A percentile compares a stretch with the other conserved stretches of the same genome.
These are phyloP conservation scores for Fusarium longipes DNA, from an alignment of 2,329 filamentous ascomycete species.

Conservation along the genomic window DNA sequence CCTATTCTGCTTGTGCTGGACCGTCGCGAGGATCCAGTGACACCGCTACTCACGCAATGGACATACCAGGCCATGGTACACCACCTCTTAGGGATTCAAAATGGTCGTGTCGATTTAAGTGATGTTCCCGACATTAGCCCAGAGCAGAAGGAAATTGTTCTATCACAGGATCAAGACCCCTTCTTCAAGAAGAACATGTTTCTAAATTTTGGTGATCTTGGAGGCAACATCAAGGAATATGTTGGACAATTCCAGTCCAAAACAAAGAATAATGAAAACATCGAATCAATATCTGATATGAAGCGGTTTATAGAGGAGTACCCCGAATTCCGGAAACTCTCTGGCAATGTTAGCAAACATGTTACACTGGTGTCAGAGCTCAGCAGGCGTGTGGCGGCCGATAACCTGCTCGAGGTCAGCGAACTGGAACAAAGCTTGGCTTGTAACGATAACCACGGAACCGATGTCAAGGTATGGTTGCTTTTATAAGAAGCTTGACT, in stretches of 20 bases:
- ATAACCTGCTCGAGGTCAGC: conserved; percentile 93
- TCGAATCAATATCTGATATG: conserved; percentile 98
- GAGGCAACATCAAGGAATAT: conserved; percentile 97
- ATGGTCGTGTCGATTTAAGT: conserved; percentile 91
- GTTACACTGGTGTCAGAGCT: conserved; percentile 95
- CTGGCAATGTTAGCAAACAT: conserved; percentile 98
- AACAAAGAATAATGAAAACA: conserved; percentile 94
- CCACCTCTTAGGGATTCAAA: conserved; percentile 91
- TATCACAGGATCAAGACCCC: conserved; percentile 96
- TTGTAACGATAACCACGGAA: conserved; percentile 93
- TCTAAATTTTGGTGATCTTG: conserved; percentile 94
- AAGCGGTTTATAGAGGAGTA: conserved; percentile 99
- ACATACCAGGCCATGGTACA: conserved; percentile 99
- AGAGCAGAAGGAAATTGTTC: conserved; percentile 91
- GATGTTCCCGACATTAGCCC: conserved; percentile 85
- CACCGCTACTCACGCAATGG: conserved; percentile 95
- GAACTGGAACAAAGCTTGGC: conserved; percentile 97
- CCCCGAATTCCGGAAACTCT: conserved; percentile 95
- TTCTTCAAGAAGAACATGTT: conserved; percentile 99
- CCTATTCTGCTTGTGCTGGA: conserved; percentile 92
- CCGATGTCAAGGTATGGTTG: conserved; percentile 81
- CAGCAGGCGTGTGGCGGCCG: conserved; percentile 85
- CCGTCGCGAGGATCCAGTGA: conserved; percentile 92
- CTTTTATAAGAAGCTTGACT: not conserved
- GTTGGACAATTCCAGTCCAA: conserved; percentile 98